Evolutionary conservation across 2,329 filamentous ascomycete species (phyloP).

Genomic region (Septoria linicola): DNA sequence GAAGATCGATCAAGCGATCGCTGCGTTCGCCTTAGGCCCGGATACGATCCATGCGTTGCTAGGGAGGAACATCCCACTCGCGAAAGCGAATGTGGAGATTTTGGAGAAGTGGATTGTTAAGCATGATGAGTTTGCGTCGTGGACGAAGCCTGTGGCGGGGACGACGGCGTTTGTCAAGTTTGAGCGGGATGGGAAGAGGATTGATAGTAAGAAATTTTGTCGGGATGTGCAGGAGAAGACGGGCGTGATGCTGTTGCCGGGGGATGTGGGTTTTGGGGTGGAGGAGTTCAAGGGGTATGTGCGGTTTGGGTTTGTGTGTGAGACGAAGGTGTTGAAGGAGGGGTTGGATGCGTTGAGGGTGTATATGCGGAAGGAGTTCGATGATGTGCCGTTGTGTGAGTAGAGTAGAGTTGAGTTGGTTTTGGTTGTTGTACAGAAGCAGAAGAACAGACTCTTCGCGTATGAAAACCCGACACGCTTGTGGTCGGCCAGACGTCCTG

Average conservation of each 20-base stretch:
- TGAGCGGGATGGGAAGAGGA: constrained; percentile 56
- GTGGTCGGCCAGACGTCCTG: too few relatives aligned
- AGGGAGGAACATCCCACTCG: constrained; percentile 63
- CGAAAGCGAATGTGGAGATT: constrained; percentile 64
- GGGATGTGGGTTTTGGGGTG: constrained; percentile 69
- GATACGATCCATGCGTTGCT: constrained; percentile 64
- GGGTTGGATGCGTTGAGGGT: constrained; percentile 58
- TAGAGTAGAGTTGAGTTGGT: too few relatives aligned
- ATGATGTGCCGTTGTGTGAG: constrained; percentile 46
- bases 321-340: constrained; percentile 66
- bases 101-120: constrained; percentile 67
- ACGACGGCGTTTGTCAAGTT: constrained; percentile 79
- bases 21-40: constrained; percentile 68
- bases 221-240: constrained; percentile 64
- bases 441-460: too few relatives aligned
- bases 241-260: constrained; percentile 73
- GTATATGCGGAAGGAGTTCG: constrained; percentile 58
- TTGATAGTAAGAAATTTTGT: constrained; percentile 74
- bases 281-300: constrained; percentile 75
- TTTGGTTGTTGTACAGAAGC: too few relatives aligned
- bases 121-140: constrained; percentile 63
- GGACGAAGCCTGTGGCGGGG: constrained; percentile 73
- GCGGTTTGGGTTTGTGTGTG: constrained; percentile 71
- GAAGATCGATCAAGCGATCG: constrained; percentile 76
- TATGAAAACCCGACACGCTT: too few relatives aligned